Evolutionary conservation across 1,139 yeast species (phyloP).

Genomic region (Pichiaceae sp.): DNA sequence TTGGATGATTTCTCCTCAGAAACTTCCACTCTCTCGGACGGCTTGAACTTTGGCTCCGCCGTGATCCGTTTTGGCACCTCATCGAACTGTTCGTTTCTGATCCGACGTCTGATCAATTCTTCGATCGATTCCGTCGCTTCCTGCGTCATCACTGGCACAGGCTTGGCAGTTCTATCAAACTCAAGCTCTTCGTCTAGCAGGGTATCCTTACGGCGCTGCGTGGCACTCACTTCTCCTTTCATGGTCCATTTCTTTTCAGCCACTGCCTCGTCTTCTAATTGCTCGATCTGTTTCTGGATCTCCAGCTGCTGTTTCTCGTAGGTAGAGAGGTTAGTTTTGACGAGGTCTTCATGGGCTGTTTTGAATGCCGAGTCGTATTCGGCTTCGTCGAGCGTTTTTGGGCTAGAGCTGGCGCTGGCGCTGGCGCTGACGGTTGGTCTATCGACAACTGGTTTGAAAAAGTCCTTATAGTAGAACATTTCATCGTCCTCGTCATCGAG

Average conservation of each 20-base stretch:
- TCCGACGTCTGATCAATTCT: constrained; percentile 78
- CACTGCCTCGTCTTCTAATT: constrained; percentile 77
- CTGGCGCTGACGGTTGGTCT: constrained; percentile 8
- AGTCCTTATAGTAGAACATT: constrained; percentile 65
- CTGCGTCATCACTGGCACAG: constrained; percentile 88
- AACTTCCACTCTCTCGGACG: constrained; percentile 46
- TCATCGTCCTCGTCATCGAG: constrained; percentile 54
- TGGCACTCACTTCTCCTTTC: constrained; percentile 83
- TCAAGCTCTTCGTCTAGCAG: constrained; percentile 61
- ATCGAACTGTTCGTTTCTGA: constrained; percentile 68
- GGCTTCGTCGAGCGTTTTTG: constrained; percentile 29
- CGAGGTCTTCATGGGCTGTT: constrained; percentile 29
- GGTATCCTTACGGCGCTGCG: constrained; percentile 79
- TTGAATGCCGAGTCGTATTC: constrained; percentile 45
- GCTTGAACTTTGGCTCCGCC: constrained; percentile 52
- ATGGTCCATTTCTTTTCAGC: constrained; percentile 92
- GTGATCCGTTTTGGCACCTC: constrained; percentile 71
- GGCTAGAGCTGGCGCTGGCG: constrained; percentile 10
- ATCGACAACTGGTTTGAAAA: constrained; percentile 39
- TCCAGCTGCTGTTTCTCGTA: constrained; percentile 78
- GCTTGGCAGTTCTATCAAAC: constrained; percentile 68
- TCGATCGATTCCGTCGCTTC: constrained; percentile 82
- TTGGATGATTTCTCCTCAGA: constrained; percentile 80
- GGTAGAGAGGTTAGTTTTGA: constrained; percentile 48
- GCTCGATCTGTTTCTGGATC: constrained; percentile 67